Evolutionary conservation across 176 grass and related monocot species (phyloP).

Genomic region (Aegilops longissima): DNA sequence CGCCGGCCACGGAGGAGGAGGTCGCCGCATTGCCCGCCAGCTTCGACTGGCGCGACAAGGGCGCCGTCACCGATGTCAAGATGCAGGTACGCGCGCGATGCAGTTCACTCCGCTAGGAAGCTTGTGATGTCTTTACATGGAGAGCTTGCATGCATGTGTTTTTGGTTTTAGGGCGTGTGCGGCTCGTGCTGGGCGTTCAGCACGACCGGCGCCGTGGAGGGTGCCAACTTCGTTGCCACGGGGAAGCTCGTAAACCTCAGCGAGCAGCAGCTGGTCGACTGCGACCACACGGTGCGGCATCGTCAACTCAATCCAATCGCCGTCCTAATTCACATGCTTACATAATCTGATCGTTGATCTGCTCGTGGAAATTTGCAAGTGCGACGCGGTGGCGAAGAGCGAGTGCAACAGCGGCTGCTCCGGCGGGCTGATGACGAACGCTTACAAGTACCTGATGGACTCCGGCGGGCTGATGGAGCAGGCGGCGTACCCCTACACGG

Average conservation of each 20-base stretch:
- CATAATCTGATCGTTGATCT: not conserved
- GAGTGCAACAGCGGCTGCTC: constrained; percentile 79
- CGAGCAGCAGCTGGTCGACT: constrained; percentile 63
- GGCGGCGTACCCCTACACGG: constrained; percentile 64
- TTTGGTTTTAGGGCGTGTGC: constrained; percentile 43
- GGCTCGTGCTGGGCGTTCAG: constrained; percentile 49
- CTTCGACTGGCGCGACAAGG: constrained; percentile 85
- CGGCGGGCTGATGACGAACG: constrained; percentile 87
- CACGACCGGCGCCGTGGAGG: constrained; percentile 46
- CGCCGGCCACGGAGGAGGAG: constrained; percentile 39
- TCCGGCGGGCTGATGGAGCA: constrained; percentile 80
- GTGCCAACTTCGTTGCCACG: constrained; percentile 40
- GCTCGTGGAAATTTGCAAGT: constrained; percentile 16
- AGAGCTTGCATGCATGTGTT: too few species aligned
- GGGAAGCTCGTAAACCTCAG: constrained; percentile 45
- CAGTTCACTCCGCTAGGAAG: too few species aligned
- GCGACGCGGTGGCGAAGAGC: constrained; percentile 44
- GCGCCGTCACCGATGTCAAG: constrained; percentile 74
- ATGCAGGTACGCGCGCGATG: constrained; percentile 32
- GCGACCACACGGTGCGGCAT: constrained; percentile 52
- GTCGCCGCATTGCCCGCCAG: constrained; percentile 52
- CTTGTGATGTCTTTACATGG: too few species aligned
- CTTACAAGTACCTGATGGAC: constrained; percentile 68
- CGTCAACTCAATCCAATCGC: not conserved
- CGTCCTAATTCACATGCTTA: too few species aligned